Evolutionary conservation across 2,329 filamentous ascomycete species (phyloP).

Genomic region (Cadophora malorum): DNA sequence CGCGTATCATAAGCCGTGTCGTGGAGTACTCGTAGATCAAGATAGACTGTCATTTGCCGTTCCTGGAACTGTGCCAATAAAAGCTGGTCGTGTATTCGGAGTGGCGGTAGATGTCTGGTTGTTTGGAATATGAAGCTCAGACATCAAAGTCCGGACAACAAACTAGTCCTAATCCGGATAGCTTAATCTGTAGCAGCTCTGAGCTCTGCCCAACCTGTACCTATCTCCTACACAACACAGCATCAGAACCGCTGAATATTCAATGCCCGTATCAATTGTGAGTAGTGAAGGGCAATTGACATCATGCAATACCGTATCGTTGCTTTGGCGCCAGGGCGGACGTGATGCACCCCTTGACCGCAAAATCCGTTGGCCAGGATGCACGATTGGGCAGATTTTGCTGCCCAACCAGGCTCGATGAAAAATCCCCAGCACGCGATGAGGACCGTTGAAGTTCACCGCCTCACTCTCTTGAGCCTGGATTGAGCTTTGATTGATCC

Average conservation of each 20-base stretch:
- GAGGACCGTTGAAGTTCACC: not conserved
- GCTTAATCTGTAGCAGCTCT: not conserved
- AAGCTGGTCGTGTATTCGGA: not conserved
- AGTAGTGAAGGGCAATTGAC: not conserved
- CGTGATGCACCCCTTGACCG: not conserved
- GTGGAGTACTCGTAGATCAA: not conserved
- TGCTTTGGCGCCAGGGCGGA: constrained; percentile 1
- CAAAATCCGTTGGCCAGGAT: not conserved
- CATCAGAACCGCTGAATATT: not conserved
- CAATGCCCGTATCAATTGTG: not conserved
- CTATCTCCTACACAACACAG: not conserved
- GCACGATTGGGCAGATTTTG: not conserved
- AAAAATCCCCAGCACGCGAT: not conserved
- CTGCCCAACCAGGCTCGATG: not conserved
- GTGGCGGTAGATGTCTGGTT: not conserved
- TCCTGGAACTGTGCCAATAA: not conserved
- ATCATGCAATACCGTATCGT: not conserved
- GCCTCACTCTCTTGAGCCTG: not conserved
- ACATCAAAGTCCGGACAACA: too few species aligned
- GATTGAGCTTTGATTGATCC: not conserved
- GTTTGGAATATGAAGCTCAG: too few species aligned
- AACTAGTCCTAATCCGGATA: not conserved
- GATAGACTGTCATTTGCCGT: not conserved
- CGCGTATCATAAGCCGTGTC: not conserved
- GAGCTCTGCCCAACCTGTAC: not conserved